Base-by-base conservation (phyloP, 176 grass and related monocot species). In the Miscanthus lutarioriparius region DNA sequence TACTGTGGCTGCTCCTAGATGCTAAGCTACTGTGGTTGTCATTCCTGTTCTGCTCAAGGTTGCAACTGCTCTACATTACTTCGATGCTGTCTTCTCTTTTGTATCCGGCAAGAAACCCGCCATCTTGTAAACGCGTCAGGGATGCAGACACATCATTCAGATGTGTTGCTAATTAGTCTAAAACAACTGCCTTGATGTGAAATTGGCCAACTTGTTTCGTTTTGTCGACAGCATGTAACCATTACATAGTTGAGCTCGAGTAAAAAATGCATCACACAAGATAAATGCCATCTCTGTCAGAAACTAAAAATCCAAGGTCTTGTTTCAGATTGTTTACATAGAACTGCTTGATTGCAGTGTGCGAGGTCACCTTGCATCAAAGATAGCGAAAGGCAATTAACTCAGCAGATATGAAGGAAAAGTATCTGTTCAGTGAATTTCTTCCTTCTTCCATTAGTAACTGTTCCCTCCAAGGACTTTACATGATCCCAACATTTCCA, bases 401-500 rank as follows among this genome's bases (percentile, higher is more conserved):
- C 13, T 20, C 84, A 27, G 36, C 20, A 72, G 73, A 66, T 66
- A 36, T 72, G 53, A 23, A 28, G 64, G 32, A 44, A 43, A 65
- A 77, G 20, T 27, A 82, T 69, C 41, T 66, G 85, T 39, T 76
- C 25, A 45, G 17, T 61, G 47, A 66, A 62, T 72, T 39, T 76
- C 65, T 53, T 65, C 41, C 76, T 39, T 76, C 65, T 53, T 65
- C 41, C 76, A 86, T 65, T 63, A 86, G 75, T 41, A 79, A 80
- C 54, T 61, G 37, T 69, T 43, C 68, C 22, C 59, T 78, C 44
- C 45, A 41, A 61, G 44, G 45, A 48, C 67, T 86, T 88, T 28
- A 71, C 72, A 90, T 56, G 16, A 82, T 67, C 59, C 68, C 88
- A 74, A 9, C 67, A 83, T 74, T 82, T 53, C 36, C 37, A 17